Conservation (phyloP, 176 grass and related monocot genomes). For the Avena insularis region DNA sequence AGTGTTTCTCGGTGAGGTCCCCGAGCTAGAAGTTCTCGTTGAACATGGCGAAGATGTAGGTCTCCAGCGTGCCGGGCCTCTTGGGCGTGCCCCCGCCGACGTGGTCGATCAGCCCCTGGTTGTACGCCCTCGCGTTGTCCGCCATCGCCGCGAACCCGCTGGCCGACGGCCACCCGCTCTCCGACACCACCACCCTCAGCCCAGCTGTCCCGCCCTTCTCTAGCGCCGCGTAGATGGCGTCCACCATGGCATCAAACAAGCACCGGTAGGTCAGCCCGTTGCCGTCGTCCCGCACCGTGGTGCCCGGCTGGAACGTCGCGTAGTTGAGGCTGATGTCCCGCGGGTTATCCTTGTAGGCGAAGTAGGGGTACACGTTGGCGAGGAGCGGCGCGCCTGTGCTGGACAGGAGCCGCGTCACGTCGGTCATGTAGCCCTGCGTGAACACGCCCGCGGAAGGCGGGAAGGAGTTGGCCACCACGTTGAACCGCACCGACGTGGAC, state of each 20-base stretch:
- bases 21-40: conserved; percentile 65
- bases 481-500: too few species aligned
- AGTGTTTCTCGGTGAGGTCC: conserved; percentile 47
- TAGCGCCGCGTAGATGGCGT: conserved; percentile 51
- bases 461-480: too few species aligned
- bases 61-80: conserved; percentile 49
- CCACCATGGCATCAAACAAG: conserved; percentile 74
- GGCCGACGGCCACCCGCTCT: conserved; percentile 72
- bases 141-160: conserved; percentile 41
- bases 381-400: conserved; percentile 52
- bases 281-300: conserved; percentile 38
- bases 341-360: conserved; percentile 44
- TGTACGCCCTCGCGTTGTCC: conserved; percentile 62
- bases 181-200: conserved; percentile 51
- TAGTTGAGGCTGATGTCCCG: conserved; percentile 40
- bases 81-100: conserved; percentile 59
- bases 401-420: conserved; percentile 51
- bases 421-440: background rate
- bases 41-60: conserved; percentile 73
- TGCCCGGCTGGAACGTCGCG: conserved; percentile 57
- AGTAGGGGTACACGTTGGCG: conserved; percentile 70
- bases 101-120: conserved; percentile 64
- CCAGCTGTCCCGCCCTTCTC: conserved; percentile 45
- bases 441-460: too few species aligned
- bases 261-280: conserved; percentile 47